Conservation (phyloP, 768 basidiomycete species). For the Auriscalpium vulgare region DNA sequence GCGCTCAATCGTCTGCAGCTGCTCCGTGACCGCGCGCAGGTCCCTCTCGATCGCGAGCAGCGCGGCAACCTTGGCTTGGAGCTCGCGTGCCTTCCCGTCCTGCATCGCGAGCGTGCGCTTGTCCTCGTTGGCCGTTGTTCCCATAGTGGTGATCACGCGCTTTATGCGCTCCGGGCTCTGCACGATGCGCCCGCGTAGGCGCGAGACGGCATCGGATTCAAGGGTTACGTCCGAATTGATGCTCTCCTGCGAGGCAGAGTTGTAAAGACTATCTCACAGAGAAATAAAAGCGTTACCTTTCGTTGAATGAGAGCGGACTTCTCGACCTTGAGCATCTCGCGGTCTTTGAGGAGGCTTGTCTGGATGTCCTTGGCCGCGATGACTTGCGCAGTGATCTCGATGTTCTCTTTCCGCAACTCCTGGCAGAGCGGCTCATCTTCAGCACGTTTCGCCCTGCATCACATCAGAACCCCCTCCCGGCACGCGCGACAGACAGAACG, state of each 20-base stretch:
- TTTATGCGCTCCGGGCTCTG: conserved; percentile 89
- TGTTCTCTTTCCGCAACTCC: conserved; percentile 52
- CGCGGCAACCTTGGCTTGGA: conserved; percentile 65
- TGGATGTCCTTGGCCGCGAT: conserved; percentile 65
- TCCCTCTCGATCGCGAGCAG: conserved; percentile 77
- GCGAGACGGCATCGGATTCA: conserved; percentile 51
- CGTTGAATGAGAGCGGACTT: conserved; percentile 55
- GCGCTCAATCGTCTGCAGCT: conserved; percentile 66
- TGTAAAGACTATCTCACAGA: neutral
- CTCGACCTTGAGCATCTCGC: conserved; percentile 66
- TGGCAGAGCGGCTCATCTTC: conserved; percentile 66
- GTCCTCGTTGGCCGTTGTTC: conserved; percentile 56
- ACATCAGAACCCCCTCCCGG: neutral
- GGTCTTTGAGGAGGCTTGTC: conserved; percentile 47
- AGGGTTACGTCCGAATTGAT: conserved; percentile 53
- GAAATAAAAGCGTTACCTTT: conserved; percentile 35
- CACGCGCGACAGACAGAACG: conserved; percentile 13
- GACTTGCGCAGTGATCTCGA: conserved; percentile 52
- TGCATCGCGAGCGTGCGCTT: conserved; percentile 55
- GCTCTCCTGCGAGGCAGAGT: conserved; percentile 37
- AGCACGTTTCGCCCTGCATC: conserved; percentile 49
- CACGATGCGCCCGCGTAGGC: conserved; percentile 70
- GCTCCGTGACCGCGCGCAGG: conserved; percentile 61
- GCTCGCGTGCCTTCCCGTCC: conserved; percentile 70
- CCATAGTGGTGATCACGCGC: conserved; percentile 74